Conservation (phyloP, 1,284 basidiomycete species). For the Lignosus rhinocerotis region DNA sequence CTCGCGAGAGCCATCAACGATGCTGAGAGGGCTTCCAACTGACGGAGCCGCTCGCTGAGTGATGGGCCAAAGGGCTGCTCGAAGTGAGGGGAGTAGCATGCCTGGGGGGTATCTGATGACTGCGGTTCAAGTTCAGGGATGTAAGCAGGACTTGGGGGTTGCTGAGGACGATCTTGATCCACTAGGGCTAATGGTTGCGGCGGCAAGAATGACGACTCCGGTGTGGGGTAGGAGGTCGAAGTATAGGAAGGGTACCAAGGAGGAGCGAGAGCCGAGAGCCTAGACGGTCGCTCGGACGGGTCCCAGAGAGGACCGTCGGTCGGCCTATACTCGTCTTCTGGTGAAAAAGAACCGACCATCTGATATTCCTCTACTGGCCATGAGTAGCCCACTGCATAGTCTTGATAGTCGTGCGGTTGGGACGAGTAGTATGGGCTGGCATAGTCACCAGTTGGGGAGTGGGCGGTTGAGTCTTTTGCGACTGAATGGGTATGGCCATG, state of each 20-base stretch:
- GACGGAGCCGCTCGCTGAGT: slow-evolving; percentile 12
- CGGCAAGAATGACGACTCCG: background rate
- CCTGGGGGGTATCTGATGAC: background rate
- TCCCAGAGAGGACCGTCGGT: slow-evolving; percentile 10
- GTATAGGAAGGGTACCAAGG: slow-evolving; percentile 3
- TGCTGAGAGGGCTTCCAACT: slow-evolving; percentile 15
- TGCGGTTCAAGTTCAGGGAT: background rate
- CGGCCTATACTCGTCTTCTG: slow-evolving; percentile 9
- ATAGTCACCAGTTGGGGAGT: background rate
- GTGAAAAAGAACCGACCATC: background rate
- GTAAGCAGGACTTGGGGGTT: background rate
- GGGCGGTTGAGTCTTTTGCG: no score
- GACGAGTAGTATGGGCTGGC: background rate
- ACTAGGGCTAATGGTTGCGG: background rate
- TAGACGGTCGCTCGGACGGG: background rate
- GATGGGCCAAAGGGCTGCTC: background rate
- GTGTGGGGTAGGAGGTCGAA: background rate
- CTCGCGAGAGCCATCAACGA: slow-evolving; percentile 6
- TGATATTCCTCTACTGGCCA: background rate
- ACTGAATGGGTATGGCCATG: background rate
- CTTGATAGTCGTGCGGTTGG: background rate
- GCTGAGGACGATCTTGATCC: background rate
- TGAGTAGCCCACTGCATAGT: background rate
- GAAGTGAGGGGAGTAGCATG: background rate
- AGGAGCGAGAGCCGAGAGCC: background rate